These are phyloP conservation scores for Pneumocystis oryctolagi DNA, from an alignment of 1,139 yeast species.

Conservation along the genomic window DNA sequence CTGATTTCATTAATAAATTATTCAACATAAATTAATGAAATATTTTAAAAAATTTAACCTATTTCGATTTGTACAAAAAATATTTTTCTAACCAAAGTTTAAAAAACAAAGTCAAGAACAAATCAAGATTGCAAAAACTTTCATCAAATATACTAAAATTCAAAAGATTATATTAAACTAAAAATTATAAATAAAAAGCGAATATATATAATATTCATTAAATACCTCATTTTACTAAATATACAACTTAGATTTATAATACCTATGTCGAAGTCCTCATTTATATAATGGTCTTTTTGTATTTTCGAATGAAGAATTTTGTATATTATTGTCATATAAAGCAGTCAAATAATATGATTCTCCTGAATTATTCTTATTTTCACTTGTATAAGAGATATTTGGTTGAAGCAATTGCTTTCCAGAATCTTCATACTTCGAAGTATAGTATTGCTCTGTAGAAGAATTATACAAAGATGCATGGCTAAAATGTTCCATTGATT, in stretches of 20 bases:
- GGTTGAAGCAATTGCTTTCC: neutral
- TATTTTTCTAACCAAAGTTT: neutral
- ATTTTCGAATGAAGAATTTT: neutral
- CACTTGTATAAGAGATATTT: neutral
- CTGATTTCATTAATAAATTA: neutral
- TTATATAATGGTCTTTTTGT: neutral
- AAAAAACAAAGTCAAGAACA: neutral
- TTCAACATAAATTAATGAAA: neutral
- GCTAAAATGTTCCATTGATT: slow-evolving; percentile 20
- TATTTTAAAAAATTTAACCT: neutral
- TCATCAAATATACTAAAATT: too few relatives aligned
- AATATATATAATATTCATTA: neutral
- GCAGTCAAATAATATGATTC: neutral
- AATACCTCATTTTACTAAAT: neutral
- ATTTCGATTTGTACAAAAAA: neutral
- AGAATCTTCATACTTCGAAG: neutral
- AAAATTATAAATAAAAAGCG: neutral
- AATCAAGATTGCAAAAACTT: too few relatives aligned
- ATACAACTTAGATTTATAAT: neutral
- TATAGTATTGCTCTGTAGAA: neutral
- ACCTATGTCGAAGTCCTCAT: neutral
- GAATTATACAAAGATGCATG: neutral
- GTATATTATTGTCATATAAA: neutral
- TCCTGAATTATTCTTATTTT: neutral
- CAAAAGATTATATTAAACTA: neutral